Conservation (phyloP, 495 filamentous ascomycete genomes). For the Penicillium goetzii region DNA sequence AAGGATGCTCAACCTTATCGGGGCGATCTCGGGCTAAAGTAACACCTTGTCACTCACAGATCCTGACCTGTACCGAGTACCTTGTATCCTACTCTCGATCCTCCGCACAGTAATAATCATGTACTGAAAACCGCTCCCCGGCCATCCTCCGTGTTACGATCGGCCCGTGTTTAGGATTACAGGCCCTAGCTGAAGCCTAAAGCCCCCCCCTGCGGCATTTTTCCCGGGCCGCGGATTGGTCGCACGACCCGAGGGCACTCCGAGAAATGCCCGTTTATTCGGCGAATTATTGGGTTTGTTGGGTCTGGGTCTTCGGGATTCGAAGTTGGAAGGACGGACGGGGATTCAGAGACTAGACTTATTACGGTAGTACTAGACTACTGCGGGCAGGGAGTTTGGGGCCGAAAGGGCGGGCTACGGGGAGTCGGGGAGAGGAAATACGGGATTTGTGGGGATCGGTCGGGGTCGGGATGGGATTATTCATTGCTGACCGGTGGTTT, state of each 20-base stretch:
- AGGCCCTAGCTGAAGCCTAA: constrained; percentile 13
- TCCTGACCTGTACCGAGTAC: too few species aligned
- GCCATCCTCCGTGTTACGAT: neutral
- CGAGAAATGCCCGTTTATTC: constrained; percentile 19
- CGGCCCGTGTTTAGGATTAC: constrained; percentile 2
- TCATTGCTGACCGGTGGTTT: neutral
- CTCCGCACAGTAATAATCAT: too few species aligned
- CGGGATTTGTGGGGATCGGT: neutral
- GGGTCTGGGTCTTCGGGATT: neutral
- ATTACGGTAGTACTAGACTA: neutral
- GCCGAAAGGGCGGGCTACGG: neutral
- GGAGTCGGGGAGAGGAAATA: neutral
- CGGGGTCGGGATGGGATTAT: neutral
- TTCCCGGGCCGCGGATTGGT: constrained; percentile 30
- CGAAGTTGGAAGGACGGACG: neutral
- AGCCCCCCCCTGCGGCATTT: constrained; percentile 21
- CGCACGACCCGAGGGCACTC: constrained; percentile 18
- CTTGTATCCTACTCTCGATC: too few species aligned
- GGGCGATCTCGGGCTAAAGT: neutral
- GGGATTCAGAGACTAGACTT: neutral
- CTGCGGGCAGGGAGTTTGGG: too few species aligned
- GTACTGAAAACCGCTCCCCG: too few species aligned
- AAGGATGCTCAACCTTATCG: too few species aligned
- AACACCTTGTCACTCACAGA: too few species aligned
- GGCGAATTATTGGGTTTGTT: constrained; percentile 22